Evolutionary conservation across 1,139 yeast genomes (phyloP).

Genomic region (Candida sp.): DNA sequence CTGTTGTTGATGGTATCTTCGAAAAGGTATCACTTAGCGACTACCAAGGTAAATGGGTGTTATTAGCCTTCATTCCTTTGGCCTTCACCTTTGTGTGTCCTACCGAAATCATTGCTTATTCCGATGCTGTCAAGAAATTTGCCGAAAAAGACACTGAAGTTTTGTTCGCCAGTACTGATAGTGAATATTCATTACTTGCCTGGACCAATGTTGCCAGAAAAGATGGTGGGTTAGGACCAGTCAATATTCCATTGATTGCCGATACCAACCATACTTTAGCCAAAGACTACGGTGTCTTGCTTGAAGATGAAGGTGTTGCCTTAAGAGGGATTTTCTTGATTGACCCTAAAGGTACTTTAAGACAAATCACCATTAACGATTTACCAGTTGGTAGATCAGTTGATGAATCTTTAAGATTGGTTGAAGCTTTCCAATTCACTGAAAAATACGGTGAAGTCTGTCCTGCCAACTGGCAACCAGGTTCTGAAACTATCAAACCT

Average conservation of each 20-base stretch:
- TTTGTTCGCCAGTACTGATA: conserved; percentile 95
- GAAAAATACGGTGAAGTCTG: conserved; percentile 98
- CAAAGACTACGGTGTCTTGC: conserved; percentile 93
- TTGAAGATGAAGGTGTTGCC: conserved; percentile 95
- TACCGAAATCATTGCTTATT: conserved; percentile 97
- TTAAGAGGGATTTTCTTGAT: conserved; percentile 97
- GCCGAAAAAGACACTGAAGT: conserved; percentile 84
- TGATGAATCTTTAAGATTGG: conserved; percentile 94
- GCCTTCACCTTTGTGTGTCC: conserved; percentile 99
- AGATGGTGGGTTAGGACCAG: conserved; percentile 98
- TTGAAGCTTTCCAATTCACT: conserved; percentile 99
- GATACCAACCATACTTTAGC: conserved; percentile 96
- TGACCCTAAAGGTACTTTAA: conserved; percentile 90
- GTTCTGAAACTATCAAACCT: conserved; percentile 92
- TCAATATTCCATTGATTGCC: conserved; percentile 90
- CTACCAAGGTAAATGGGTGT: conserved; percentile 97
- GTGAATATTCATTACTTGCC: conserved; percentile 95
- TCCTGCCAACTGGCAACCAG: conserved; percentile 99
- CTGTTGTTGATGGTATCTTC: conserved; percentile 93
- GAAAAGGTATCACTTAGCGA: conserved; percentile 93
- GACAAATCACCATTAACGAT: conserved; percentile 97
- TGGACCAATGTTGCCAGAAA: conserved; percentile 97
- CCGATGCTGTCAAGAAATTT: conserved; percentile 90
- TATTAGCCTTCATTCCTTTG: conserved; percentile 95
- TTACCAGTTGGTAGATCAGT: conserved; percentile 99